Base-by-base conservation (phyloP, 1,139 yeast species). In the Zygoascus sp. region DNA sequence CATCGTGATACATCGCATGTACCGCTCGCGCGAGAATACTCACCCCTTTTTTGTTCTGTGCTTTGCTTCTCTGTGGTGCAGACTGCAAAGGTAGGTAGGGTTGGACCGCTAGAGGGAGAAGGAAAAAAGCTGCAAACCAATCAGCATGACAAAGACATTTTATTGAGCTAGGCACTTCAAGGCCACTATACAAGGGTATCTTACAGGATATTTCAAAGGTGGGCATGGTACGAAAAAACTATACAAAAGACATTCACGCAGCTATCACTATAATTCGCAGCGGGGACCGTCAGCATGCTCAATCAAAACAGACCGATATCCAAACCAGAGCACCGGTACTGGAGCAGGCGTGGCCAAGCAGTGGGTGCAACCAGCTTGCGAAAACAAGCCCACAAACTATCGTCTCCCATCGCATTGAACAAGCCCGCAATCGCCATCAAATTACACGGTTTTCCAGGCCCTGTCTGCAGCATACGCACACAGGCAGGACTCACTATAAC, bases 91-190 rank as follows among this genome's bases (percentile, higher is more conserved):
- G 3, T 10, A 25, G 28, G 8, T 25, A 25, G 28, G 9, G 9
- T 25, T 3, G 28, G 28, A 10, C 7, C 28, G 3, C 28, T 25
- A n/a, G 34, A 30, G 8, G 17, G 34, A 30, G 34, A 16, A 25
- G 28, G 13, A 30, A 30, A 28, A 30, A 30, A 30, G 34, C 11
- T 30, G 34, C 11, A 30, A 30, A 30, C 34, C 34, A 30, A 30
- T 30, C 34, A 30, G 15, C 34, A 15, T 30, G 34, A 30, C 34
- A 30, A 30, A 30, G 34, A 2, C 34, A 30, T 7, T 30, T 30
- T 30, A 30, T 30, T 30, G 8, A 11, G 11, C 8, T 13, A 30
- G 17, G 15, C 15, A n/a, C 8, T 30, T 30, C 9, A 10, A 30
- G 15, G 8, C 5, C 15, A 30, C 34, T 30, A 30, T 13, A 30